These are phyloP conservation scores for Lunularia cruciata DNA, from an alignment of 225 moss, liverwort and hornwort species.

Conservation along the genomic window DNA sequence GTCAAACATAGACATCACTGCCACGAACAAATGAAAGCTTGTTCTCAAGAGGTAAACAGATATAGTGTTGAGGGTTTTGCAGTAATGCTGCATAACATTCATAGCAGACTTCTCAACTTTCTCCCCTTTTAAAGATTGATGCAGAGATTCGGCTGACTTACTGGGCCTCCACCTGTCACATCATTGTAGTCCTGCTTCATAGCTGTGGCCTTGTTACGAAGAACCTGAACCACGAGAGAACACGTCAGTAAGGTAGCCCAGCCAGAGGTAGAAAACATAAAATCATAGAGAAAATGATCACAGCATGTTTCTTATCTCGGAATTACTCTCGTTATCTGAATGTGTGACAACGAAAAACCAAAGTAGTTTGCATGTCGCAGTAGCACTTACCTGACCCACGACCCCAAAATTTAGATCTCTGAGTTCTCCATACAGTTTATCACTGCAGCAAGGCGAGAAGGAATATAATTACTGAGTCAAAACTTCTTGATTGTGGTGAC, in stretches of 20 bases:
- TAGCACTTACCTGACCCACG: conserved; percentile 70
- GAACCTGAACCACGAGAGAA: conserved; percentile 50
- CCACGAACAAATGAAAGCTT: too few relatives aligned
- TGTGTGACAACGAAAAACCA: background rate
- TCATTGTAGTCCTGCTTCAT: conserved; percentile 97
- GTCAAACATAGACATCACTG: too few relatives aligned
- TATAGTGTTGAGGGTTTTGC: too few relatives aligned
- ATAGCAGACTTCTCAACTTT: background rate
- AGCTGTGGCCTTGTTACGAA: conserved; percentile 82
- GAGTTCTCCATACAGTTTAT: conserved; percentile 87
- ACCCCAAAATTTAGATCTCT: conserved; percentile 95
- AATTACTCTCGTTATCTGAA: too few relatives aligned
- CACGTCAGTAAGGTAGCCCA: background rate
- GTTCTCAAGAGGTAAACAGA: too few relatives aligned
- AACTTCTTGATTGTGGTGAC: too few relatives aligned
- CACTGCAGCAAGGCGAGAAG: conserved; percentile 48
- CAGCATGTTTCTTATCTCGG: background rate
- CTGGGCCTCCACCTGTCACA: conserved; percentile 57
- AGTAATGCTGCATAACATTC: too few relatives aligned
- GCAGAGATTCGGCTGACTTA: conserved; percentile 9
- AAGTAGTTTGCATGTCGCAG: background rate
- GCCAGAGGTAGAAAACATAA: too few relatives aligned
- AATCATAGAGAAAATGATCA: too few relatives aligned
- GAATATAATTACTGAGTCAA: background rate
- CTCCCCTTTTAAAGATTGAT: background rate